Conservation (phyloP, 257 asterid species). For the Echites panduratus region DNA sequence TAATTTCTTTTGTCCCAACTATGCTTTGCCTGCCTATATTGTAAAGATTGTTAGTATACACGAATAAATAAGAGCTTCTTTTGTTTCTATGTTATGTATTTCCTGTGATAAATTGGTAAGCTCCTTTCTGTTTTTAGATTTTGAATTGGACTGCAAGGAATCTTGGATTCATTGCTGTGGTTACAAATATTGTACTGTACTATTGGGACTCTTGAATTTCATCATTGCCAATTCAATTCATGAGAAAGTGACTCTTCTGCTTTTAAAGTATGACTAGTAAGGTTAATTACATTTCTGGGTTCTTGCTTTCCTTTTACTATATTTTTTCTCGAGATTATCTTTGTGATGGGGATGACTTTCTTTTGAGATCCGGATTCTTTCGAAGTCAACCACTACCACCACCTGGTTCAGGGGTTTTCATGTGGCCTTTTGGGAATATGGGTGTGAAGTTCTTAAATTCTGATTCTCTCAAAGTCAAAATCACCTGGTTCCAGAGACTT, state of each 20-base stretch:
- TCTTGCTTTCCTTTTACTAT: not conserved
- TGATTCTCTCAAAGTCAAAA: too few species aligned
- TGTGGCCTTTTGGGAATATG: too few species aligned
- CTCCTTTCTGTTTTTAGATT: not conserved
- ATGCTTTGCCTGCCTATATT: slow-evolving; percentile 4
- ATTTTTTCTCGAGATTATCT: not conserved
- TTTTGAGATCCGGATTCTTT: slow-evolving; percentile 1
- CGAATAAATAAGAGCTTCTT: not conserved
- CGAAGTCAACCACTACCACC: not conserved
- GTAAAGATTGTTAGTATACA: slow-evolving; percentile 2
- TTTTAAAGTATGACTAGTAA: not conserved
- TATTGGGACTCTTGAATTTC: not conserved
- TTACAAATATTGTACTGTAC: not conserved
- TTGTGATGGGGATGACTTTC: not conserved
- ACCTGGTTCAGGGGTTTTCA: not conserved
- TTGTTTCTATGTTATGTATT: not conserved
- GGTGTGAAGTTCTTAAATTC: too few species aligned
- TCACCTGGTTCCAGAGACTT: too few species aligned
- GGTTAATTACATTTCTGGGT: not conserved
- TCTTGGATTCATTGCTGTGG: not conserved
- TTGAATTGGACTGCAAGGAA: not conserved
- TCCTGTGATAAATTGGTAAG: not conserved
- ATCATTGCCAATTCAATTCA: not conserved
- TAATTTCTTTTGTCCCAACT: not conserved
- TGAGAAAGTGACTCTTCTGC: not conserved